Evolutionary conservation across 2,329 filamentous ascomycete species (phyloP).

Genomic region (Lasiodiplodia theobromae): DNA sequence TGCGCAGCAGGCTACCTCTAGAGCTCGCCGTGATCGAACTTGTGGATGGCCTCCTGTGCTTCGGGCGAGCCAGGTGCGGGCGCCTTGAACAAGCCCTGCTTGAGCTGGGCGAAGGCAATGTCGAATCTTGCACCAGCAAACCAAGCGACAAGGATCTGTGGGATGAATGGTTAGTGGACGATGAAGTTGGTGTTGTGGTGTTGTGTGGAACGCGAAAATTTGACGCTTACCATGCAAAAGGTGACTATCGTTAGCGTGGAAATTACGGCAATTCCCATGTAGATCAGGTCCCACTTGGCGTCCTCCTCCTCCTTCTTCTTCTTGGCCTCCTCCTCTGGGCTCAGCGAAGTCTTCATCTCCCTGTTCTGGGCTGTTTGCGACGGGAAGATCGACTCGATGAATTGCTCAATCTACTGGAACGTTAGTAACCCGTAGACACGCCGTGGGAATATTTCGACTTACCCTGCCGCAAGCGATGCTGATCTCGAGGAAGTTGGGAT

Average conservation of each 20-base stretch:
- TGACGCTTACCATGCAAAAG: constrained; percentile 74
- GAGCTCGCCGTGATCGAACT: constrained; percentile 39
- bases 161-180: neutral
- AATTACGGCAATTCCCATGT: constrained; percentile 72
- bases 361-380: constrained; percentile 63
- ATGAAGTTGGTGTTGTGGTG: constrained; percentile 21
- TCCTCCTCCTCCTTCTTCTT: constrained; percentile 60
- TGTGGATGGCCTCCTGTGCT: constrained; percentile 28
- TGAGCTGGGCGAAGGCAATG: constrained; percentile 66
- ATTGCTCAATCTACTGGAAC: constrained; percentile 78
- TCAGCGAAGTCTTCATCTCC: constrained; percentile 38
- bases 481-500: constrained; percentile 91
- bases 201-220: constrained; percentile 30
- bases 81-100: constrained; percentile 43
- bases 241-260: constrained; percentile 75
- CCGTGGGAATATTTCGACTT: constrained; percentile 37
- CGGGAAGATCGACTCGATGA: constrained; percentile 93
- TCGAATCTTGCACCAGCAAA: constrained; percentile 84
- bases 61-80: constrained; percentile 13
- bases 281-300: constrained; percentile 62
- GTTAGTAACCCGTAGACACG: constrained; percentile 29
- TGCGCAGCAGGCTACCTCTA: constrained; percentile 29
- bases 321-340: constrained; percentile 64
- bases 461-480: constrained; percentile 90
- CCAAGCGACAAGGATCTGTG: constrained; percentile 71